Base-by-base conservation (phyloP, 2,329 filamentous ascomycete species). In the Diaporthe longicolla region DNA sequence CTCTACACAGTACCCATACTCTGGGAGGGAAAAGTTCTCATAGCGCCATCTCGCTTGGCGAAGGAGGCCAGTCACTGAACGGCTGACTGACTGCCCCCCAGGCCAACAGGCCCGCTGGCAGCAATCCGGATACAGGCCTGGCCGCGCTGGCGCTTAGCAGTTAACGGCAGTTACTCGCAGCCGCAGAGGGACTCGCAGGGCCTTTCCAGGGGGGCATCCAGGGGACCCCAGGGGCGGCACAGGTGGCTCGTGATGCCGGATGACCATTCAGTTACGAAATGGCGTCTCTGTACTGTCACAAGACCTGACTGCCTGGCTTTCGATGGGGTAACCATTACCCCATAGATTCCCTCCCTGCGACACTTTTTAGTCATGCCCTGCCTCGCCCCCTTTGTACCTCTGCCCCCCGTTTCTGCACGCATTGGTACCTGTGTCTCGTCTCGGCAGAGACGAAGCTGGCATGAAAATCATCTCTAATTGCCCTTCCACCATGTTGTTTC, bases 261-360 rank as follows among this genome's bases (percentile, higher is more conserved):
- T 76, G 76, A 76, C 71, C 77, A 79, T 79, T 73, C 72, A 72
- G 75, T 79, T 79, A 79, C 78, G 75, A 77, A 76, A 79, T 78
- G 76, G 79, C 75, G 73, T 48, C 73, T 70, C 58, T 24, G 32
- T 59, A 40, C 40, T 68, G 76, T 79, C 78, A 79, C 78, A 74
- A 74, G 78, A 75, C 66, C 69, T 55, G 13, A 29, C 24, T 9
- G 65, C 69, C 68, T 55, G 45, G 61, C 73, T 79, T 80, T 79
- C 77, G 76, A 75, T 79, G 74, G 79, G 76, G 76, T 80, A 80
- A 80, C 74, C 52, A 50, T 77, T 80, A 80, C 79, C 78, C 79
- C 77, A 80, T 77, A 68, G 71, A 74, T 78, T 79, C 65, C 69
- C 71, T 61, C 59, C 32, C 71, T 63, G 71, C 71, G 61, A 72